Base-by-base conservation (phyloP, 305 asterid species). In the Fraxinus sp. region DNA sequence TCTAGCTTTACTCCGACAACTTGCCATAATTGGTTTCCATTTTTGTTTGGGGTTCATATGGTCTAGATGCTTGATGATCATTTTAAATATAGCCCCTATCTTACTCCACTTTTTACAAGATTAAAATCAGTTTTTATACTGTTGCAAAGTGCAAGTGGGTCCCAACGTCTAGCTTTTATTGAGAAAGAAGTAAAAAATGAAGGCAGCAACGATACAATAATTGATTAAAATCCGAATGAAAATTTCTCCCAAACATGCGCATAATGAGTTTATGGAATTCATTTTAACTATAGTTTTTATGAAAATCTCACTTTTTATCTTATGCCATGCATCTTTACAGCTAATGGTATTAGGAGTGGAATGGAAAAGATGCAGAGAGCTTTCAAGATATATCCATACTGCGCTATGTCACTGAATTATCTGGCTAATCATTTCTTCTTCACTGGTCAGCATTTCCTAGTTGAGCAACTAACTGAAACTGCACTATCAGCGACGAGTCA, bases 341-440 rank as follows among this genome's bases (percentile, higher is more conserved):
- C 96, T 91, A 83, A 79, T 86, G 89, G 87, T 87, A 96, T 94
- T 72, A 87, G 88, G 85, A 80, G 73, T 33, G 99, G 97, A 86
- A 92, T 94, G 97, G 94, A 89, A 88, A 92, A 90, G 87, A 94
- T 96, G 98, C 97, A 92, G 84, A 88, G 86, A 89, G 99, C 98
- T 82, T 96, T 96, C 64, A 97, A 96, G 87, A 90, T 91, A 84
- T 93, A 96, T 88, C 99, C 99, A 33, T 96, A 90, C 84, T 93
- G 94, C 87, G 97, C 99, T 72, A 93, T 86, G 88, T 87, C 99
- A 41, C 91, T 96, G 89, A 96, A 96, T 89, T 96, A 94, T 89
- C 92, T 94, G 84, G 99, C 99, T 22, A 93, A 93, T 87, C 98
- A 96, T 89, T 96, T 93, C 92, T 96, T 96, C 92, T 94, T 91